Evolutionary conservation across 805 yeast species (phyloP), one percentile per base, ranked within the genome.

Genomic region (Starmerella tilneyi): DNA sequence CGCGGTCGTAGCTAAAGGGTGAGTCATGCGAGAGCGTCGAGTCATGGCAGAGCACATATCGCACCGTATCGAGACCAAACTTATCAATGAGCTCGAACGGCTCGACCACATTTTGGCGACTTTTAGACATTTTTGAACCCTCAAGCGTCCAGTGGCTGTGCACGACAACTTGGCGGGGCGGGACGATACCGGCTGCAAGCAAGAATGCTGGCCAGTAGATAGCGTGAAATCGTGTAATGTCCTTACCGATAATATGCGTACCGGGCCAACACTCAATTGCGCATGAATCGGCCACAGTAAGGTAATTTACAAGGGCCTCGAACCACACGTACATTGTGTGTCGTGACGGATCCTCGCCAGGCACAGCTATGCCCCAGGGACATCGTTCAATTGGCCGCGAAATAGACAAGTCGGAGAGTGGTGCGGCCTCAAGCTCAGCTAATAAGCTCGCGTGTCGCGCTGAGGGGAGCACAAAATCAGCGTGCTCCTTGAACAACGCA

Each of bases 261-360:
- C 84, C 80, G 0, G 82, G 83, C 82, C 82, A 78, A 13, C 63
- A 59, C 24, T 37, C 45, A 9, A 17, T 4, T 27, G 46, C 60
- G 4, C 30, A 28, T 27, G 56, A 37, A 9, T 35, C 22, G 15
- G 51, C 53, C 20, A 50, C 59, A 1, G 96, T 83, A 4, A 85
- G 44, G 58, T 92, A 92, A 61, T 86, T 92, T 35, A 81, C 70
- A 36, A 92, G 68, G 0, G 98, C 98, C 65, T 92, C 98, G 48
- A 92, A 80, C 98, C 98, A 92, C 13, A 92, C 98, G 57, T 92
- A 92, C 43, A 92, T 78, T 39, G 73, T 79, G 59, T 89, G 97
- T 0, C 78, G 56, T 0, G 71, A 64, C 57, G 88, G 95, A 2
- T n/a, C 35, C 30, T 41, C 41, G 19, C 70, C 68, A 2, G 98